These are phyloP conservation scores for Houttuynia cordata DNA, from an alignment of 164 flowering plant genomes.

Conservation along the genomic window DNA sequence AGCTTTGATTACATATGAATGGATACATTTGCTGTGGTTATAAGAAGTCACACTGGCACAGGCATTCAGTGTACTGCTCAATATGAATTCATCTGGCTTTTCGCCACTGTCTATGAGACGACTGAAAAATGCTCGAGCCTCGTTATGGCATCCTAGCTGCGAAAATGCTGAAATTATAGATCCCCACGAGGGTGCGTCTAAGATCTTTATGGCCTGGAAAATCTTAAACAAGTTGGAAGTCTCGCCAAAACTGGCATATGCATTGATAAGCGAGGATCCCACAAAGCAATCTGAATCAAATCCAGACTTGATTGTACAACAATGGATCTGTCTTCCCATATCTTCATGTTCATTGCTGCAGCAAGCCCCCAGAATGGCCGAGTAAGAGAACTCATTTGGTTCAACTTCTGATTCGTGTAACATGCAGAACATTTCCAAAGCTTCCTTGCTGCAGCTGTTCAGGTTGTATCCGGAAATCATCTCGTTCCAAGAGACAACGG, in stretches of 20 bases:
- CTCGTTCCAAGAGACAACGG: slow-evolving; percentile 29
- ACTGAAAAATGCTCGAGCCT: slow-evolving; percentile 24
- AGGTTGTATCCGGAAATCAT: slow-evolving; percentile 33
- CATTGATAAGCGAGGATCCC: slow-evolving; percentile 27
- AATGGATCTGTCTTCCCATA: slow-evolving; percentile 28
- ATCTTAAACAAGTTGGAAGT: slow-evolving; percentile 19
- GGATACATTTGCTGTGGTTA: slow-evolving; percentile 25
- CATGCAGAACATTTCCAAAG: slow-evolving; percentile 19
- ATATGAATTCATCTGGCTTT: slow-evolving; percentile 45
- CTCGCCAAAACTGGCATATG: slow-evolving; percentile 22
- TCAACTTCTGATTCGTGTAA: slow-evolving; percentile 18
- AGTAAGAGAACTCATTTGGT: slow-evolving; percentile 27
- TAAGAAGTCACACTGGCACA: slow-evolving; percentile 27
- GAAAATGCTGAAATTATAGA: slow-evolving; percentile 36
- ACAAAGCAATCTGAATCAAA: slow-evolving; percentile 18
- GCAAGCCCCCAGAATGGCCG: slow-evolving; percentile 22
- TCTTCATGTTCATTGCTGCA: slow-evolving; percentile 15
- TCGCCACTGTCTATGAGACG: slow-evolving; percentile 21
- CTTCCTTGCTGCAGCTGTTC: slow-evolving; percentile 16
- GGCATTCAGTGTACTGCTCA: slow-evolving; percentile 25
- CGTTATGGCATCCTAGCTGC: slow-evolving; percentile 18
- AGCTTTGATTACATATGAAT: slow-evolving; percentile 26
- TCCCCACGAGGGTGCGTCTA: slow-evolving; percentile 35
- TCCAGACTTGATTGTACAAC: slow-evolving; percentile 28
- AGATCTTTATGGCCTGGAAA: slow-evolving; percentile 14